Conservation (phyloP, 2,329 filamentous ascomycete species). For the Cryphonectria carpinicola region DNA sequence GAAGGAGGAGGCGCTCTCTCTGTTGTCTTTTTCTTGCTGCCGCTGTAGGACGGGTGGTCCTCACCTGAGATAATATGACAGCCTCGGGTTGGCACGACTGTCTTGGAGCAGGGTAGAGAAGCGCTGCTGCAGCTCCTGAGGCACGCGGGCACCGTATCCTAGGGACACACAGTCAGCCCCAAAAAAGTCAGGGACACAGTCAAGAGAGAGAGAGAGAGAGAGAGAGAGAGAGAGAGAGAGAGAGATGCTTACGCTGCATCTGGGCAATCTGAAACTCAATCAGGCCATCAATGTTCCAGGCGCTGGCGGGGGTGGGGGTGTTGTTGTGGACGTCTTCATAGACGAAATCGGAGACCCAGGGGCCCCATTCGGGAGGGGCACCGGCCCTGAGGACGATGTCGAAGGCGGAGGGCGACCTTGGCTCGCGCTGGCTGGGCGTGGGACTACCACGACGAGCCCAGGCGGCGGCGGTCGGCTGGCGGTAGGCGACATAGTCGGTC, state of each 20-base stretch:
- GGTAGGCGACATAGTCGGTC: constrained; percentile 80
- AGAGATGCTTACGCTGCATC: constrained; percentile 68
- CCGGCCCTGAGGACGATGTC: constrained; percentile 56
- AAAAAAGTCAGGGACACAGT: constrained; percentile 22
- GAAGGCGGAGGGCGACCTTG: constrained; percentile 52
- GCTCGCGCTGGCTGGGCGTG: constrained; percentile 57
- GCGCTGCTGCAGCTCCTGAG: constrained; percentile 71
- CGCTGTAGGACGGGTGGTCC: too few species aligned
- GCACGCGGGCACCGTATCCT: constrained; percentile 79
- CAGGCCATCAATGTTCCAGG: constrained; percentile 78
- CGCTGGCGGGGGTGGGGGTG: constrained; percentile 61
- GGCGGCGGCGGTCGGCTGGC: constrained; percentile 71
- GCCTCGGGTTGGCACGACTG: constrained; percentile 69
- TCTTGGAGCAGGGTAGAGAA: constrained; percentile 71
- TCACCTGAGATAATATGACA: constrained; percentile 76
- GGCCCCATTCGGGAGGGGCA: constrained; percentile 56
- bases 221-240: too few species aligned
- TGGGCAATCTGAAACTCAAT: constrained; percentile 88
- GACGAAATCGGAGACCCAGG: constrained; percentile 50
- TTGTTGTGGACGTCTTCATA: constrained; percentile 55
- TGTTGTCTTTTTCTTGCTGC: too few species aligned
- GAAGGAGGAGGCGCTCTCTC: neutral
- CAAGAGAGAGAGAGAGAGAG: too few species aligned
- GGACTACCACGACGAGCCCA: constrained; percentile 58
- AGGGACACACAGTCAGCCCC: constrained; percentile 23